Evolutionary conservation across 192 early-diverging fungal genomes (phyloP).

Genomic region (Coemansia nantahalensis): DNA sequence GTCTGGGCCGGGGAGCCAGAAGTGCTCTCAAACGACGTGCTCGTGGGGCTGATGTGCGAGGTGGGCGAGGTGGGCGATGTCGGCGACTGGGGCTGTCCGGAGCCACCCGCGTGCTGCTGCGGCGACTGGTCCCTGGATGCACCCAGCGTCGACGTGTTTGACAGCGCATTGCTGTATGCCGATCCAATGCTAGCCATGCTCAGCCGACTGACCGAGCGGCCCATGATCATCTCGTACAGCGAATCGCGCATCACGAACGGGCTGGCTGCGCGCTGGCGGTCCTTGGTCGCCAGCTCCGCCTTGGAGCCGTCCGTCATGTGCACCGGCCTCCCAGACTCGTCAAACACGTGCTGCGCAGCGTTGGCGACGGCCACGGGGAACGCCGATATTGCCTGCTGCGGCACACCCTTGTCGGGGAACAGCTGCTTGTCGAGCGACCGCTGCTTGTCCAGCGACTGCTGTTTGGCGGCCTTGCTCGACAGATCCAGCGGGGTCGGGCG

Average conservation of each 20-base stretch:
- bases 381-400: too few relatives aligned
- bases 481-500: too few relatives aligned
- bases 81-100: constrained; percentile 12
- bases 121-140: constrained; percentile 24
- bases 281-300: constrained; percentile 16
- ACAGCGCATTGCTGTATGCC: constrained; percentile 30
- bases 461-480: too few relatives aligned
- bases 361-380: constrained; percentile 32
- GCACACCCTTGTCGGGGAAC: too few relatives aligned
- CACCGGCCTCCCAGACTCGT: constrained; percentile 4
- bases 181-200: constrained; percentile 33
- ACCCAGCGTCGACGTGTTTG: constrained; percentile 39
- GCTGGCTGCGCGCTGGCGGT: constrained; percentile 12
- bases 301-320: constrained; percentile 7
- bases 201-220: constrained; percentile 30
- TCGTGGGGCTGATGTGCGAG: constrained; percentile 36
- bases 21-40: constrained; percentile 45
- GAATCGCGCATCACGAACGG: constrained; percentile 49
- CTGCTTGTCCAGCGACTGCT: background rate
- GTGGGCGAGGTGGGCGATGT: constrained; percentile 31
- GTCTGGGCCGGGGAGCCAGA: constrained; percentile 32
- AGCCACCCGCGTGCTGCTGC: background rate
- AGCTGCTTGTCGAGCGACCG: background rate
- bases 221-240: constrained; percentile 54
- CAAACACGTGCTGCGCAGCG: constrained; percentile 4